Conservation (phyloP, 108 stramenopile species). For the Fistulifera solaris region DNA sequence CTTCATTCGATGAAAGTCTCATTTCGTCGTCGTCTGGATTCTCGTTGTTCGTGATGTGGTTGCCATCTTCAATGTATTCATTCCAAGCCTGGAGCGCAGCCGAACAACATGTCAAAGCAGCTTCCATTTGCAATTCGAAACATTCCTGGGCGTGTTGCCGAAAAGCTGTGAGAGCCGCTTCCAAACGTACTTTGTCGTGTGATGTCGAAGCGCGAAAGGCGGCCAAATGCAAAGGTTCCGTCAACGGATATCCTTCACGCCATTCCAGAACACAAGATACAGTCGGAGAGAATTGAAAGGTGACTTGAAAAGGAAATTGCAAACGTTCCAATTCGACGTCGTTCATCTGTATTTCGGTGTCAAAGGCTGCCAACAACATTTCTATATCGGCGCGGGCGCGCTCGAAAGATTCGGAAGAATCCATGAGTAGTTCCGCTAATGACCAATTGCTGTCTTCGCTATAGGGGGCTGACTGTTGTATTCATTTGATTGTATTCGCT, state of each 20-base stretch:
- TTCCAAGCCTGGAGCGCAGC: constrained; percentile 28
- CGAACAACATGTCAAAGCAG: constrained; percentile 21
- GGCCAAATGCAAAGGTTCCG: constrained; percentile 7
- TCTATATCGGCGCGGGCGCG: constrained; percentile 30
- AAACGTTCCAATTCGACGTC: not conserved
- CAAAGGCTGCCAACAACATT: constrained; percentile 28
- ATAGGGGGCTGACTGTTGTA: too few relatives aligned
- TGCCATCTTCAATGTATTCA: not conserved
- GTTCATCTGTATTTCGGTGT: constrained; percentile 15
- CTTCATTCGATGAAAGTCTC: not conserved
- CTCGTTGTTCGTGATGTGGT: not conserved
- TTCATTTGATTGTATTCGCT: too few relatives aligned
- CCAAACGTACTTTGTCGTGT: constrained; percentile 15
- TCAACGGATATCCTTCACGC: constrained; percentile 17
- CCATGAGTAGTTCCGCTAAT: too few relatives aligned
- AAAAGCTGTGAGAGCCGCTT: constrained; percentile 14
- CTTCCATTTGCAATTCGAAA: constrained; percentile 16
- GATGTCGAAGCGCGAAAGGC: constrained; percentile 11
- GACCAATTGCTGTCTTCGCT: too few relatives aligned
- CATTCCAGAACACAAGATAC: constrained; percentile 11
- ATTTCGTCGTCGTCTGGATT: not conserved
- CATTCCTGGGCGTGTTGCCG: constrained; percentile 14
- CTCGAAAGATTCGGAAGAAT: constrained; percentile 13
- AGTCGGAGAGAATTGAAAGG: constrained; percentile 10
- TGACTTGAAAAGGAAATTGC: constrained; percentile 12